Evolutionary conservation across 176 grass and related monocot species (phyloP).

Genomic region (Aegilops speltoides): DNA sequence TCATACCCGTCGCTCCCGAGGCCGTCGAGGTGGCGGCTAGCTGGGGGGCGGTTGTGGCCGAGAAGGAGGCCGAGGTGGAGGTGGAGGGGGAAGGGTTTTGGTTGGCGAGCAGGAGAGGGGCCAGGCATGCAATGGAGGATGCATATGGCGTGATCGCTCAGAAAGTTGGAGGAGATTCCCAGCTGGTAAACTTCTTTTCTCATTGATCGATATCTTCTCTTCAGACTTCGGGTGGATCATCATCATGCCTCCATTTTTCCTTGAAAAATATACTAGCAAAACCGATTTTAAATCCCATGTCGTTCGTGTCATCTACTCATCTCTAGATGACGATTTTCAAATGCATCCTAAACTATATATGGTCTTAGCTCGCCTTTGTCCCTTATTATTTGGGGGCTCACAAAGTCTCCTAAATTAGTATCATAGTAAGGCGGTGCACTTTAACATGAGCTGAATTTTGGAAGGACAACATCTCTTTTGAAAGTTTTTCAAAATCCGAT

Average conservation of each 20-base stretch:
- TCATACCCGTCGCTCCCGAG: conserved; percentile 47
- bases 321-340: no score
- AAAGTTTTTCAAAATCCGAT: background rate
- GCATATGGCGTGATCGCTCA: conserved; percentile 45
- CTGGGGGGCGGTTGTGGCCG: conserved; percentile 8
- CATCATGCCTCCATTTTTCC: background rate
- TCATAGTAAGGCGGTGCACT: background rate
- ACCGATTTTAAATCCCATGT: no score
- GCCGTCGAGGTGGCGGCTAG: background rate
- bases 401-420: no score
- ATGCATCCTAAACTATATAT: no score
- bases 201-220: background rate
- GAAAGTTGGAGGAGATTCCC: conserved; percentile 24
- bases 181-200: conserved; percentile 45
- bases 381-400: no score
- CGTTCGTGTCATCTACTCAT: no score
- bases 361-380: no score
- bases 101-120: conserved; percentile 59
- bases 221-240: background rate
- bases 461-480: background rate
- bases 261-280: no score
- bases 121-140: conserved; percentile 79
- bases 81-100: conserved; percentile 57
- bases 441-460: background rate
- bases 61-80: conserved; percentile 22